Conservation (phyloP, 2,329 filamentous ascomycete genomes). For the Lachnellula subtilissima region DNA sequence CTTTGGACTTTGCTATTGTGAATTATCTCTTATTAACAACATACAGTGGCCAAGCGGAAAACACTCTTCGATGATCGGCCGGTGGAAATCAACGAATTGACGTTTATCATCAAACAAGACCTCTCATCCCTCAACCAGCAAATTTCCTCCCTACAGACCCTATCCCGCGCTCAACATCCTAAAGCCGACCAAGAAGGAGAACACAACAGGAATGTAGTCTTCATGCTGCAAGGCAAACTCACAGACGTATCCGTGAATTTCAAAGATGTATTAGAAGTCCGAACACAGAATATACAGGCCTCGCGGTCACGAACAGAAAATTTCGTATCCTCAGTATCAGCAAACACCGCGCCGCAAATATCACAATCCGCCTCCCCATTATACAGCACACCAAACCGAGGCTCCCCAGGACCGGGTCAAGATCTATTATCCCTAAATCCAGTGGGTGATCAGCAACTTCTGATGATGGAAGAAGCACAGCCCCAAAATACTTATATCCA, state of each 20-base stretch:
- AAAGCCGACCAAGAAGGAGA: slow-evolving; percentile 77
- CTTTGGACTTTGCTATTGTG: not conserved
- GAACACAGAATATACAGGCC: slow-evolving; percentile 97
- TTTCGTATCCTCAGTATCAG: slow-evolving; percentile 86
- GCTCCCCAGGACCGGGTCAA: slow-evolving; percentile 57
- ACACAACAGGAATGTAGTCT: slow-evolving; percentile 96
- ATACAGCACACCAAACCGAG: slow-evolving; percentile 71
- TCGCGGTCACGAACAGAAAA: slow-evolving; percentile 90
- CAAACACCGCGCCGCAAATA: slow-evolving; percentile 63
- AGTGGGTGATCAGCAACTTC: slow-evolving; percentile 77
- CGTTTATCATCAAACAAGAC: slow-evolving; percentile 97
- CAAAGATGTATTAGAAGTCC: slow-evolving; percentile 93
- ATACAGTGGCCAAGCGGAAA: slow-evolving; percentile 81
- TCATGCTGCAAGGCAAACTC: slow-evolving; percentile 84
- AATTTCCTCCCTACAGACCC: slow-evolving; percentile 74
- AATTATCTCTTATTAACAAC: slow-evolving; percentile 15
- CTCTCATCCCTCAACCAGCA: slow-evolving; percentile 80
- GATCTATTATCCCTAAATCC: slow-evolving; percentile 84
- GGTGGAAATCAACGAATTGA: slow-evolving; percentile 94
- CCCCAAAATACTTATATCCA: slow-evolving; percentile 85
- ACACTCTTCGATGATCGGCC: slow-evolving; percentile 96
- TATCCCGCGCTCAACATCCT: slow-evolving; percentile 74
- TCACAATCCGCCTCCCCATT: slow-evolving; percentile 78
- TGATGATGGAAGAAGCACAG: slow-evolving; percentile 91
- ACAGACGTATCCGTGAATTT: slow-evolving; percentile 93